Conservation (phyloP, 352 stramenopile species). For the Pilasporangium apinafurcum region DNA sequence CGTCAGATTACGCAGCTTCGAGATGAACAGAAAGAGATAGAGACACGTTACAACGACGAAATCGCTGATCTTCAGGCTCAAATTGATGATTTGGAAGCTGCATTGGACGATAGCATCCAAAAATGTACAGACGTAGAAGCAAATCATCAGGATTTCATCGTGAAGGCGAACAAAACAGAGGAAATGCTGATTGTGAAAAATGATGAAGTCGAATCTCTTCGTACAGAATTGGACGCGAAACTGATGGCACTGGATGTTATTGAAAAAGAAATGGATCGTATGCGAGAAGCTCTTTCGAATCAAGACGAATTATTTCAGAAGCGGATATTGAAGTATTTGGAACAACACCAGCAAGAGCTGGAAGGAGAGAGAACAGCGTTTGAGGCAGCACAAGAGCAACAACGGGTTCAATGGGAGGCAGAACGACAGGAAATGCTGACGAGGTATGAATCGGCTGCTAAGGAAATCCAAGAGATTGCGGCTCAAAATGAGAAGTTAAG, state of each 20-base stretch:
- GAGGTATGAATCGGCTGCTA: slow-evolving; percentile 29
- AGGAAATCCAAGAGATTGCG: slow-evolving; percentile 35
- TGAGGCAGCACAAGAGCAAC: slow-evolving; percentile 32
- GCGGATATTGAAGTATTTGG: slow-evolving; percentile 34
- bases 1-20: slow-evolving; percentile 45
- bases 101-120: slow-evolving; percentile 48
- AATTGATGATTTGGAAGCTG: slow-evolving; percentile 54
- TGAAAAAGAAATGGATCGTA: slow-evolving; percentile 61
- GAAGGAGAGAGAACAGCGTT: slow-evolving; percentile 13
- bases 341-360: slow-evolving; percentile 38
- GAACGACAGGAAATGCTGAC: slow-evolving; percentile 25
- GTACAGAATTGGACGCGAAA: slow-evolving; percentile 37
- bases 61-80: slow-evolving; percentile 38
- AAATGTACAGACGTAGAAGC: slow-evolving; percentile 27
- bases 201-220: slow-evolving; percentile 14
- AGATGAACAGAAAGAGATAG: slow-evolving; percentile 14
- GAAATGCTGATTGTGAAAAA: slow-evolving; percentile 2
- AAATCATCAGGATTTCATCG: slow-evolving; percentile 16
- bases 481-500: slow-evolving; percentile 47
- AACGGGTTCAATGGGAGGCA: slow-evolving; percentile 24
- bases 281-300: slow-evolving; percentile 41
- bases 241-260: slow-evolving; percentile 53
- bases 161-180: slow-evolving; percentile 16
- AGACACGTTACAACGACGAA: slow-evolving; percentile 42
- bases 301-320: slow-evolving; percentile 55